phyloP scores from a whole-genome alignment of 768 basidiomycete species.

The Cyathus striatus region DNA sequence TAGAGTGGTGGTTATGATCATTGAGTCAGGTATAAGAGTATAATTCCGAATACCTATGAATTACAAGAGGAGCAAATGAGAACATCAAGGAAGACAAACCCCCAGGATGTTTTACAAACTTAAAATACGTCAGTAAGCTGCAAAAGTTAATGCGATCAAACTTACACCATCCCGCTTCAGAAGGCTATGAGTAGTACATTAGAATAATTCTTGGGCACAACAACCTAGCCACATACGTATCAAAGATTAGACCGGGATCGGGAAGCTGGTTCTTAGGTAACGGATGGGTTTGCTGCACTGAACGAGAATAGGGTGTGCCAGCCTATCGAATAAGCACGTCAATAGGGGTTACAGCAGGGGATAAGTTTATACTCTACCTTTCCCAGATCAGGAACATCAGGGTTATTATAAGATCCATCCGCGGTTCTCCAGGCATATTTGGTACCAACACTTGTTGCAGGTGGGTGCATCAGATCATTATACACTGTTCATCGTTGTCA shows the following conservation, averaged over 20 bases:
- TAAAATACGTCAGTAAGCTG: slow-evolving; percentile 1
- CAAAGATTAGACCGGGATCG: slow-evolving; percentile 77
- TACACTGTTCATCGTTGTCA: slow-evolving; percentile 46
- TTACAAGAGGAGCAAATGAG: slow-evolving; percentile 76
- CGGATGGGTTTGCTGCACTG: slow-evolving; percentile 66
- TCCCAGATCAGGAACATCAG: slow-evolving; percentile 64
- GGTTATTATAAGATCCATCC: slow-evolving; percentile 78
- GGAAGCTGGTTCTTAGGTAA: slow-evolving; percentile 67
- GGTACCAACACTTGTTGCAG: slow-evolving; percentile 61
- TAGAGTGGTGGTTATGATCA: slow-evolving; percentile 19
- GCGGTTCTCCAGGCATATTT: slow-evolving; percentile 64
- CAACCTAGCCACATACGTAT: slow-evolving; percentile 40
- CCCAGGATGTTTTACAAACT: slow-evolving; percentile 75
- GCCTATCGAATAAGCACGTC: slow-evolving; percentile 34
- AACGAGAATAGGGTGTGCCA: slow-evolving; percentile 75
- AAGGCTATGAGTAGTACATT: slow-evolving; percentile 23
- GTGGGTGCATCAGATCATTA: slow-evolving; percentile 77
- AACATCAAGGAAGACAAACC: slow-evolving; percentile 81
- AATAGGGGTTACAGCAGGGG: background rate
- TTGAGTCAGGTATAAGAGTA: background rate
- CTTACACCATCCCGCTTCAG: slow-evolving; percentile 65
- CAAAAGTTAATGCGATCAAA: slow-evolving; percentile 1
- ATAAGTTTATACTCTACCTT: slow-evolving; percentile 29
- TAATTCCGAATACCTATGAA: slow-evolving; percentile 50
- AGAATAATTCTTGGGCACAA: background rate